These are phyloP conservation scores for Caryopteris hybrid DNA, from an alignment of 305 asterid species.

Conservation along the genomic window DNA sequence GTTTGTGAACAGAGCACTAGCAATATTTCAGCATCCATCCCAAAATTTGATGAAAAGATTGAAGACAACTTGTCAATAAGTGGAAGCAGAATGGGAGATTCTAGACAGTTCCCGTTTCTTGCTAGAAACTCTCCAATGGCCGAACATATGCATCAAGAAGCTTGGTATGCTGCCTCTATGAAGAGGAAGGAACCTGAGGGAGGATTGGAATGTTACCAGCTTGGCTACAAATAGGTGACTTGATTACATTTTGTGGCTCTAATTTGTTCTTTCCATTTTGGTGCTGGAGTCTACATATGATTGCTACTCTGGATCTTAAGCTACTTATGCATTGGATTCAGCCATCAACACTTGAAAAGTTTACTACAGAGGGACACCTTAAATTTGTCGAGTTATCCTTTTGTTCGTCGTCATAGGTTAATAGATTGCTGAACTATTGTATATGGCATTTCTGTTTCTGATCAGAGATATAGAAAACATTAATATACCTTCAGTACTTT, in stretches of 20 bases:
- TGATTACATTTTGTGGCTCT: slow-evolving; percentile 15
- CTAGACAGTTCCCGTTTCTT: slow-evolving; percentile 27
- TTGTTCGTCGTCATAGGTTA: slow-evolving; percentile 1
- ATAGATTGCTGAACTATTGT: slow-evolving; percentile 13
- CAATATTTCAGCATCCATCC: slow-evolving; percentile 9
- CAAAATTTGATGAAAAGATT: slow-evolving; percentile 19
- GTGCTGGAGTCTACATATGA: slow-evolving; percentile 6
- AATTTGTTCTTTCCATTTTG: slow-evolving; percentile 11
- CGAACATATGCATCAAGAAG: slow-evolving; percentile 28
- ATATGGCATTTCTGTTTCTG: slow-evolving; percentile 4
- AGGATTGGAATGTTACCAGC: slow-evolving; percentile 37
- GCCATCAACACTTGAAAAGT: neutral
- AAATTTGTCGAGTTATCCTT: neutral
- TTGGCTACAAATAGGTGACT: slow-evolving; percentile 35
- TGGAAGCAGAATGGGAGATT: slow-evolving; percentile 29
- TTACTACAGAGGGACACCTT: neutral
- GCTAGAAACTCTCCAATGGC: slow-evolving; percentile 18
- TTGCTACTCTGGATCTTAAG: neutral
- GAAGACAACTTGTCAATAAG: slow-evolving; percentile 19
- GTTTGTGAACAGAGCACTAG: slow-evolving; percentile 14
- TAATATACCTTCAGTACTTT: neutral
- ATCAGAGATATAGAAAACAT: slow-evolving; percentile 15
- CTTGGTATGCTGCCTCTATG: slow-evolving; percentile 31
- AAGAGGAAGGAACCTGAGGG: slow-evolving; percentile 61
- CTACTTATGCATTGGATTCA: slow-evolving; percentile 11